These are phyloP conservation scores for Diaporthe citriasiana DNA, from an alignment of 2,329 filamentous ascomycete genomes.

Conservation along the genomic window DNA sequence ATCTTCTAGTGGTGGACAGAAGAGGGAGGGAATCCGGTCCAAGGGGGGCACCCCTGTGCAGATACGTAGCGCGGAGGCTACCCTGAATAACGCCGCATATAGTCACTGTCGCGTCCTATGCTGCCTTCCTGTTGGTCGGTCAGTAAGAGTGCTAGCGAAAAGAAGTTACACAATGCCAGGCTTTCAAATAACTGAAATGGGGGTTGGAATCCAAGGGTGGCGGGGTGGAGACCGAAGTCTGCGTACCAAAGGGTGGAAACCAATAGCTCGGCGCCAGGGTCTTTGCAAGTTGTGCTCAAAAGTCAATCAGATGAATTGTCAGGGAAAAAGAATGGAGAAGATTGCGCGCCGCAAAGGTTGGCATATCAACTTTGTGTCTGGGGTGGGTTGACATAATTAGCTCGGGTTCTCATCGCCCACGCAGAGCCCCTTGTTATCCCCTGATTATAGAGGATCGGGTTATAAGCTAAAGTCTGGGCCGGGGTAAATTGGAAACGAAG, in stretches of 20 bases:
- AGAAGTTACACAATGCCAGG: not conserved
- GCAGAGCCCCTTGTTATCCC: constrained; percentile 33
- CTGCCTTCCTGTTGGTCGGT: not conserved
- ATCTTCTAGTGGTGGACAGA: not conserved
- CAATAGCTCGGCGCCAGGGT: constrained; percentile 6
- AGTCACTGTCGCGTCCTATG: constrained; percentile 1
- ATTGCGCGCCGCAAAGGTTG: constrained; percentile 8
- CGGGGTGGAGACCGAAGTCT: not conserved
- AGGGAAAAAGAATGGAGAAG: constrained; percentile 12
- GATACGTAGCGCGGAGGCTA: constrained; percentile 10
- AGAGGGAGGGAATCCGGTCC: not conserved
- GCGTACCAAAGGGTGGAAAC: constrained; percentile 16
- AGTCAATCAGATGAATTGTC: constrained; percentile 12
- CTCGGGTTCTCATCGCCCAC: constrained; percentile 23
- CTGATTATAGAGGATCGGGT: constrained; percentile 32
- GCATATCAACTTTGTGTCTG: constrained; percentile 23
- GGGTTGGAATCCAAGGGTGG: not conserved
- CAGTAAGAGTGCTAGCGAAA: not conserved
- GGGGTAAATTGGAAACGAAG: constrained; percentile 19
- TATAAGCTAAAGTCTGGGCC: constrained; percentile 25
- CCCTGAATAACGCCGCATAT: constrained; percentile 5
- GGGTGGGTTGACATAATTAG: constrained; percentile 23
- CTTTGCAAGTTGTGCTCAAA: constrained; percentile 1
- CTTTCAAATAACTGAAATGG: not conserved
- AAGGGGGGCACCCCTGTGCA: not conserved